A percentile compares a stretch with the other conserved stretches of the same genome.
Conservation (phyloP, 78 protist species). For the Corallochytrium limacisporum region DNA sequence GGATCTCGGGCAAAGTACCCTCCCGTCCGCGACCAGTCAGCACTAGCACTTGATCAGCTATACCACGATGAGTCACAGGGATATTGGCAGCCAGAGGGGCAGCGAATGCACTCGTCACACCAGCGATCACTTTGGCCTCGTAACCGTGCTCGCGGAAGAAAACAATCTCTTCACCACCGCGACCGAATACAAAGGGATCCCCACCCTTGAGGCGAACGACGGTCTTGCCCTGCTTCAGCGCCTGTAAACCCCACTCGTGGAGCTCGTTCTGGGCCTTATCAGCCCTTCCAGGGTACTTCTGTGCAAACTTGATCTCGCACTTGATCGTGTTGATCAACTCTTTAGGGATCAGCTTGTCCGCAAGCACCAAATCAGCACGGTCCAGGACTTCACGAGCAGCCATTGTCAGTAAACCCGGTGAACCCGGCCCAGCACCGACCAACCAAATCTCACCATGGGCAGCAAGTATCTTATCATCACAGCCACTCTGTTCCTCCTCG, state of each 20-base stretch:
- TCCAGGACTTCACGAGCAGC: background rate
- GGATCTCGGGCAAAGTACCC: background rate
- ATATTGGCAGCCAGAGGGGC: slow-evolving; percentile 30
- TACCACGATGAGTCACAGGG: slow-evolving; percentile 32
- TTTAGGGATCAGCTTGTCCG: background rate
- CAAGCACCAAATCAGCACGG: background rate
- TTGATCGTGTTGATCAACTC: background rate
- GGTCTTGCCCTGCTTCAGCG: background rate
- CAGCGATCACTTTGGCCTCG: slow-evolving; percentile 20
- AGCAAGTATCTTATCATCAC: too few species aligned
- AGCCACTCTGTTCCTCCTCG: too few species aligned
- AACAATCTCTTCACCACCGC: slow-evolving; percentile 36
- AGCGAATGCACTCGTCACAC: slow-evolving; percentile 15
- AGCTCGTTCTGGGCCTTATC: slow-evolving; percentile 15
- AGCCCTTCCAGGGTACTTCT: background rate
- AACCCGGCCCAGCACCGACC: slow-evolving; percentile 3
- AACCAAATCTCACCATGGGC: background rate
- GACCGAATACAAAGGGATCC: slow-evolving; percentile 42
- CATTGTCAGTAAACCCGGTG: background rate
- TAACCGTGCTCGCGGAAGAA: slow-evolving; percentile 16
- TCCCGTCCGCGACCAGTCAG: slow-evolving; percentile 18
- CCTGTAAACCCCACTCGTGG: slow-evolving; percentile 2
- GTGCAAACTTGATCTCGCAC: background rate
- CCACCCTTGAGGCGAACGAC: slow-evolving; percentile 42
- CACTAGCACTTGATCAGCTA: slow-evolving; percentile 16